Evolutionary conservation across 768 basidiomycete genomes (phyloP).

Genomic region (Naganishia friedmannii): DNA sequence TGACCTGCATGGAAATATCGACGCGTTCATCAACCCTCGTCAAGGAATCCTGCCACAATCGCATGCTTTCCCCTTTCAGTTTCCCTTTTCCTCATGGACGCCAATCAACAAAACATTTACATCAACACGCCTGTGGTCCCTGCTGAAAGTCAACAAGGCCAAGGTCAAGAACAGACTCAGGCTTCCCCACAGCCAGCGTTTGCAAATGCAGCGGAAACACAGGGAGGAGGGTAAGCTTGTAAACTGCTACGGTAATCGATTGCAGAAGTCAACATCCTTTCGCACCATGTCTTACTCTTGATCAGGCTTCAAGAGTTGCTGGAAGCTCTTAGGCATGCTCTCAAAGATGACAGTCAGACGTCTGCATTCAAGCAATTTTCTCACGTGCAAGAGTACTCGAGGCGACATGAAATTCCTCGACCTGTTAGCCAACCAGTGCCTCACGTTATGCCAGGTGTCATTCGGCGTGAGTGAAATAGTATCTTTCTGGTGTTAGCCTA

Average conservation of each 20-base stretch:
- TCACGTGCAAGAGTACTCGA: background rate
- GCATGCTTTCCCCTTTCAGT: background rate
- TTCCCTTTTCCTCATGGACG: background rate
- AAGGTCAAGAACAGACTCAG: background rate
- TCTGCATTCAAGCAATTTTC: constrained; percentile 19
- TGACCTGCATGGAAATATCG: background rate
- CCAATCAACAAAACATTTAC: background rate
- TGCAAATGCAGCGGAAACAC: background rate
- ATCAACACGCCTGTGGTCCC: background rate
- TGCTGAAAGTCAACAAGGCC: background rate
- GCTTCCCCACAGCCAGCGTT: background rate
- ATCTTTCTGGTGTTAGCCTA: too few species aligned
- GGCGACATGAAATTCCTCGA: background rate
- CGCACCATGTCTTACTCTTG: too few species aligned
- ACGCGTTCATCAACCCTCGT: background rate
- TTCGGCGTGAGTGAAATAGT: background rate
- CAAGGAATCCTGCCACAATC: background rate
- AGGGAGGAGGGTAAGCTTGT: background rate
- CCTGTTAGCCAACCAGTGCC: background rate
- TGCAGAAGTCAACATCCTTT: too few species aligned
- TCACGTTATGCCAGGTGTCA: background rate
- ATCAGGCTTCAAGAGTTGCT: constrained; percentile 6
- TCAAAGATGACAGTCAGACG: constrained; percentile 19
- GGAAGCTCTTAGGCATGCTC: constrained; percentile 4
- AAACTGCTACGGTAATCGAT: too few species aligned